Conservation (phyloP, 345 rosid genomes). For the Eucalyptus tenuipes region DNA sequence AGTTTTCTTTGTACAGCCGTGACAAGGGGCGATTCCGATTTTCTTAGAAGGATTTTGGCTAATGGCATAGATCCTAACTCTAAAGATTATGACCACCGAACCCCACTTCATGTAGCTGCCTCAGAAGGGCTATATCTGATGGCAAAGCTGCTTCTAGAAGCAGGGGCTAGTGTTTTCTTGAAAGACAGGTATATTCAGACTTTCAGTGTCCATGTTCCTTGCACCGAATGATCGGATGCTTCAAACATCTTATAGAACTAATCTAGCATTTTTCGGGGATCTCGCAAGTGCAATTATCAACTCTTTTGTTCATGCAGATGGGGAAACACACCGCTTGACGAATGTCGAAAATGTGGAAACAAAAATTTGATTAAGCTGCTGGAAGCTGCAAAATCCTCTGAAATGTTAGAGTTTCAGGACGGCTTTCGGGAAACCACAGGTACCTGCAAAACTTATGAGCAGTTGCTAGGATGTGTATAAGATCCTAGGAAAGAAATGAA, state of each 20-base stretch:
- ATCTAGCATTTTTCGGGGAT: background rate
- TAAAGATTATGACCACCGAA: slow-evolving; percentile 78
- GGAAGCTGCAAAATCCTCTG: slow-evolving; percentile 47
- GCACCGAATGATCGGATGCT: background rate
- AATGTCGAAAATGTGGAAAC: slow-evolving; percentile 62
- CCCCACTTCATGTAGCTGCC: slow-evolving; percentile 89
- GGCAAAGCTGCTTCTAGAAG: slow-evolving; percentile 68
- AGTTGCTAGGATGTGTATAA: background rate
- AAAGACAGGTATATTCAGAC: slow-evolving; percentile 58
- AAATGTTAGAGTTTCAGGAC: slow-evolving; percentile 16
- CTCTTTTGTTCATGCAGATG: slow-evolving; percentile 32
- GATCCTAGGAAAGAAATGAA: background rate
- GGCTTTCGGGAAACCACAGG: slow-evolving; percentile 29
- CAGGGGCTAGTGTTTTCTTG: slow-evolving; percentile 65
- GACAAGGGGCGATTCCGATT: slow-evolving; percentile 65
- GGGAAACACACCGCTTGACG: slow-evolving; percentile 84
- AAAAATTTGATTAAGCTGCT: slow-evolving; percentile 71
- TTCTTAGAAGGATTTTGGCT: slow-evolving; percentile 57
- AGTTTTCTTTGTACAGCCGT: slow-evolving; percentile 57
- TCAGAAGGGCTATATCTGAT: slow-evolving; percentile 74
- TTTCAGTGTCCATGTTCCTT: background rate
- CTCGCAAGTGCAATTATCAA: background rate
- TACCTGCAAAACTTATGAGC: slow-evolving; percentile 4
- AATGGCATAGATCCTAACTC: slow-evolving; percentile 74
- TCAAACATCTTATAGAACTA: background rate